phyloP scores from a whole-genome alignment of 768 basidiomycete species.

The Peribolospora kevripleyi region DNA sequence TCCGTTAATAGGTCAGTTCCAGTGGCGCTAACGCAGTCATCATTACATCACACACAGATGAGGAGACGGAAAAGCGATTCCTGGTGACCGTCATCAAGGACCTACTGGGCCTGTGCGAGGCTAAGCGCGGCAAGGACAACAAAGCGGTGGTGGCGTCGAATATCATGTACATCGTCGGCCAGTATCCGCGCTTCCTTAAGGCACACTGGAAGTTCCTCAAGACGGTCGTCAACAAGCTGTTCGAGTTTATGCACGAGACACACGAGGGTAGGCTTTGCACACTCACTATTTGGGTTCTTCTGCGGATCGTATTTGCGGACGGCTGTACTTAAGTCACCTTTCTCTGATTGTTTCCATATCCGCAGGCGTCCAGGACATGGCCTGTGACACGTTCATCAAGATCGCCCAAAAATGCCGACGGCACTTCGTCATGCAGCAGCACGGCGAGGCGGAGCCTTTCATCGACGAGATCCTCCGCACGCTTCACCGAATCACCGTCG shows the following conservation, averaged over 20 bases:
- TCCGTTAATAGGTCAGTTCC: background rate
- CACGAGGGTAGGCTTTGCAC: conserved; percentile 50
- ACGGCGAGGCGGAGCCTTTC: conserved; percentile 89
- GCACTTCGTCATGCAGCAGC: conserved; percentile 97
- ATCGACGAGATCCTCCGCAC: conserved; percentile 86
- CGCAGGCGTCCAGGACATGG: conserved; percentile 96
- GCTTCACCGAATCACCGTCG: conserved; percentile 79
- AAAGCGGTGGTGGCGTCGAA: conserved; percentile 65
- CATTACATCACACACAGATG: conserved; percentile 31
- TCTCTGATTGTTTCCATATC: background rate
- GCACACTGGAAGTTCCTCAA: conserved; percentile 99
- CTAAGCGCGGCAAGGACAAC: conserved; percentile 98
- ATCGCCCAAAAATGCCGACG: conserved; percentile 90
- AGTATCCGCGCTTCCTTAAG: conserved; percentile 96
- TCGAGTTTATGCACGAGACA: conserved; percentile 99
- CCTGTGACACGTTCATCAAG: conserved; percentile 99
- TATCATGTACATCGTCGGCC: conserved; percentile 78
- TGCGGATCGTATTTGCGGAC: background rate
- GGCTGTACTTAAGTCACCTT: background rate
- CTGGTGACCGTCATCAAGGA: conserved; percentile 98
- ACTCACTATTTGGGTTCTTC: background rate
- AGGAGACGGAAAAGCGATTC: conserved; percentile 98
- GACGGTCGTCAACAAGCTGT: conserved; percentile 97
- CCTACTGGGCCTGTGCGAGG: conserved; percentile 83
- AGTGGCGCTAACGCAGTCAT: background rate